These are phyloP conservation scores for Solanum pimpinellifolium DNA, from an alignment of 257 asterid species.

Conservation along the genomic window DNA sequence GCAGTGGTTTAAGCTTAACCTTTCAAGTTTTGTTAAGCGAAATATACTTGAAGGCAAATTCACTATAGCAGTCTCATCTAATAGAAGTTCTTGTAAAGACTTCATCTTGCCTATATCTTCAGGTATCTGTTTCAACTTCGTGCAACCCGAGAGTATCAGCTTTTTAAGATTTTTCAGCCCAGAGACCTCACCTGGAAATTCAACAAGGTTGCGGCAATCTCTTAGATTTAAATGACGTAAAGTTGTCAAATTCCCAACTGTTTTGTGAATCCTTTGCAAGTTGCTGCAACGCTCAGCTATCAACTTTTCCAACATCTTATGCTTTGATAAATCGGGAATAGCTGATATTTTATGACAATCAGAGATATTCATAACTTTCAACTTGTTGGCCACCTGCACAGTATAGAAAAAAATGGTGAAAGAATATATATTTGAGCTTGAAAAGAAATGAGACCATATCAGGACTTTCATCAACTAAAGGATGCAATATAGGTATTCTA, in stretches of 20 bases:
- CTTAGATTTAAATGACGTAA: slow-evolving; percentile 15
- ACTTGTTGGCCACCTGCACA: slow-evolving; percentile 13
- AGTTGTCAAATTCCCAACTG: slow-evolving; percentile 9
- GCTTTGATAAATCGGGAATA: slow-evolving; percentile 19
- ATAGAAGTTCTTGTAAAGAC: slow-evolving; percentile 13
- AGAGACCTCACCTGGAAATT: slow-evolving; percentile 25
- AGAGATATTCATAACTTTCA: slow-evolving; percentile 14
- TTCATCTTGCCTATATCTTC: slow-evolving; percentile 6
- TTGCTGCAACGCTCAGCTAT: slow-evolving; percentile 7
- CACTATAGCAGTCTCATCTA: slow-evolving; percentile 8
- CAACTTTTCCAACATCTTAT: slow-evolving; percentile 9
- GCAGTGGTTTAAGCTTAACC: slow-evolving; percentile 1
- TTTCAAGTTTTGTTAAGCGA: slow-evolving; percentile 11
- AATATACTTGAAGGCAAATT: slow-evolving; percentile 7
- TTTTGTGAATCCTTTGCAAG: slow-evolving; percentile 12
- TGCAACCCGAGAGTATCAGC: slow-evolving; percentile 23
- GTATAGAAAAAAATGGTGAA: neutral
- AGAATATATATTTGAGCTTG: neutral
- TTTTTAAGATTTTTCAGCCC: slow-evolving; percentile 24
- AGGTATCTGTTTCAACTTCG: slow-evolving; percentile 8
- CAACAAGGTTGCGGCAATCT: slow-evolving; percentile 10
- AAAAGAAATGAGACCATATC: neutral
- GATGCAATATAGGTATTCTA: neutral
- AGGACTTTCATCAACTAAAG: neutral
- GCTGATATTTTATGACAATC: slow-evolving; percentile 10